Percentiles rank a stretch among this genome's conserved stretches.
These are phyloP conservation scores for Salvia rosmarinus DNA, from an alignment of 257 asterid species.

Conservation along the genomic window DNA sequence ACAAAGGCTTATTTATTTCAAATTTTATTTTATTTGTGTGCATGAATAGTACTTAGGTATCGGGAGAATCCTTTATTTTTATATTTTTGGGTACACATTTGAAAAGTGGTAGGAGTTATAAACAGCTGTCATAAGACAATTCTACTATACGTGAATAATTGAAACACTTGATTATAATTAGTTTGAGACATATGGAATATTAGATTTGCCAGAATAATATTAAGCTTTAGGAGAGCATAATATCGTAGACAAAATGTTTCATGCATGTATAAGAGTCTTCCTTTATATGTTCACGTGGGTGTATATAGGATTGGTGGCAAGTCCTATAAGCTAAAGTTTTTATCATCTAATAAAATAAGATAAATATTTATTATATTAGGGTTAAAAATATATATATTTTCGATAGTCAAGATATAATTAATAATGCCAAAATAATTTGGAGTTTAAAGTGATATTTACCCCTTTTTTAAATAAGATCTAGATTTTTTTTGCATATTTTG, in stretches of 20 bases:
- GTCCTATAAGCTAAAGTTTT: too few species aligned
- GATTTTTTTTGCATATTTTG: too few species aligned
- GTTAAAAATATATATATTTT: too few species aligned
- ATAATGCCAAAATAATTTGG: too few species aligned
- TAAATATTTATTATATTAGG: too few species aligned
- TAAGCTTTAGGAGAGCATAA: constrained; percentile 19
- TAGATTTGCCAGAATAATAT: constrained; percentile 2
- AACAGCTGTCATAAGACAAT: not conserved
- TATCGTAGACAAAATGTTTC: constrained; percentile 10
- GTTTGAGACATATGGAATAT: constrained; percentile 13
- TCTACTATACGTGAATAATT: not conserved
- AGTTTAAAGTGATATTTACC: too few species aligned
- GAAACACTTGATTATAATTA: not conserved
- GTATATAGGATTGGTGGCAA: constrained; percentile 25
- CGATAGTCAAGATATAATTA: too few species aligned
- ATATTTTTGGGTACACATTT: not conserved
- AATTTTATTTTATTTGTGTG: not conserved
- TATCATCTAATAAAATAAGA: too few species aligned
- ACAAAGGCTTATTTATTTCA: not conserved
- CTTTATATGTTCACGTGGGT: constrained; percentile 39
- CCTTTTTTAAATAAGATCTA: too few species aligned
- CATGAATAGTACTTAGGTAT: not conserved
- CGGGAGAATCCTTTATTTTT: not conserved
- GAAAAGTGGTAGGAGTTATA: not conserved
- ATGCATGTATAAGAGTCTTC: constrained; percentile 11